phyloP scores from a whole-genome alignment of 2,329 filamentous ascomycete species.

The Pseudocercospora eumusae region DNA sequence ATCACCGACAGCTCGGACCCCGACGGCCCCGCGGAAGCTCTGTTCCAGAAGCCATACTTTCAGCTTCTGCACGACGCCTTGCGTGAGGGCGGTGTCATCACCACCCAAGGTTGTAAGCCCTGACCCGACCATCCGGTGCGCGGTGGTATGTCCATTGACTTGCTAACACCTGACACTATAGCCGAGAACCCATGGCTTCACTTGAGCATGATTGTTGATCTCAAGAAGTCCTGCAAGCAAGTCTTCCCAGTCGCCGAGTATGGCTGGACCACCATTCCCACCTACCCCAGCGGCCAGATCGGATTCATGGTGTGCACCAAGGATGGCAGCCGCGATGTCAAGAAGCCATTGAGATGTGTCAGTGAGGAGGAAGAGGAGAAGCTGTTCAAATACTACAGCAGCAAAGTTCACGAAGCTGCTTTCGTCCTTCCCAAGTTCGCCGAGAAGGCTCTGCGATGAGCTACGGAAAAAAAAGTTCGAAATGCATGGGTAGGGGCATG shows the following conservation, averaged over 20 bases:
- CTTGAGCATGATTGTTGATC: constrained; percentile 85
- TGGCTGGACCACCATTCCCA: constrained; percentile 98
- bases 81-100: constrained; percentile 94
- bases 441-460: constrained; percentile 64
- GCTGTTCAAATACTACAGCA: constrained; percentile 95
- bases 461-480: constrained; percentile 1
- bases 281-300: constrained; percentile 98
- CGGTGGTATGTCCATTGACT: constrained; percentile 11
- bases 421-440: constrained; percentile 95
- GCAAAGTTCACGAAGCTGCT: constrained; percentile 91
- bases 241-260: constrained; percentile 98
- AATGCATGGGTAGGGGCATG: constrained; percentile 8
- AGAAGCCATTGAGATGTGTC: constrained; percentile 80
- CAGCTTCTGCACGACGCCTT: constrained; percentile 87
- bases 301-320: constrained; percentile 99
- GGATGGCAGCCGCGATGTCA: constrained; percentile 80
- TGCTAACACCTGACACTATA: constrained; percentile 46
- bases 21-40: constrained; percentile 89
- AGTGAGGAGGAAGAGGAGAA: constrained; percentile 84
- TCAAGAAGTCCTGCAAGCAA: constrained; percentile 95
- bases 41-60: constrained; percentile 99
- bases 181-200: constrained; percentile 99
- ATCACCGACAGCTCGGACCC: constrained; percentile 99
- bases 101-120: constrained; percentile 99
- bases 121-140: constrained; percentile 50